These are phyloP conservation scores for Hibiscus tridactylites DNA, from an alignment of 345 rosid genomes.

Conservation along the genomic window DNA sequence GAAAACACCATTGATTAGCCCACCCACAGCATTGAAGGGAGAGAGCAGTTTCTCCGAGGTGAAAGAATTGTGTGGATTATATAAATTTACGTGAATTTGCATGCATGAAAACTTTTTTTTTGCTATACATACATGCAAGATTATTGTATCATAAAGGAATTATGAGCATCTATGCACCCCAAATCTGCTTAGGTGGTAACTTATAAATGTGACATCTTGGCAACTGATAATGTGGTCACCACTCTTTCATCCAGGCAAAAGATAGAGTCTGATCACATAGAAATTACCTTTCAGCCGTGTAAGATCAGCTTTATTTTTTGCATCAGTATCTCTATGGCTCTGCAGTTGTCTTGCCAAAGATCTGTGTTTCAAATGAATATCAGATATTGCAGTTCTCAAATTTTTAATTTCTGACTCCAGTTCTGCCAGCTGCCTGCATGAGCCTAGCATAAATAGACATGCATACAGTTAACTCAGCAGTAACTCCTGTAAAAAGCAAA, in stretches of 20 bases:
- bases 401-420: conserved; percentile 51
- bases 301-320: conserved; percentile 59
- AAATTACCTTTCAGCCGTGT: conserved; percentile 58
- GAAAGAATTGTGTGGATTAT: neutral
- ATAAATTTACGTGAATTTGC: neutral
- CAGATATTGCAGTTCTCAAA: conserved; percentile 52
- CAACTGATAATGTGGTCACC: neutral
- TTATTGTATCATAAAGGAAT: neutral
- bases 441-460: conserved; percentile 41
- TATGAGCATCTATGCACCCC: neutral
- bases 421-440: conserved; percentile 35
- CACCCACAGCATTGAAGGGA: neutral
- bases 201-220: neutral
- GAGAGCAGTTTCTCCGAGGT: neutral
- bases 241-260: neutral
- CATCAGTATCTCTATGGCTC: conserved; percentile 47
- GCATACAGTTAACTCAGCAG: conserved; percentile 14
- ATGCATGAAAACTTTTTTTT: neutral
- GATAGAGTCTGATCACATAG: neutral
- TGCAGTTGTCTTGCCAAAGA: conserved; percentile 56
- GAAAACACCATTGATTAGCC: neutral
- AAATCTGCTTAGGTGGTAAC: neutral
- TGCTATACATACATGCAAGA: conserved; percentile 1
- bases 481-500: conserved; percentile 8
- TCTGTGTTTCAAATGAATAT: conserved; percentile 65